Base-by-base conservation (phyloP, 192 early-diverging fungal genomes). In the Gaertneriomyces sp. region DNA sequence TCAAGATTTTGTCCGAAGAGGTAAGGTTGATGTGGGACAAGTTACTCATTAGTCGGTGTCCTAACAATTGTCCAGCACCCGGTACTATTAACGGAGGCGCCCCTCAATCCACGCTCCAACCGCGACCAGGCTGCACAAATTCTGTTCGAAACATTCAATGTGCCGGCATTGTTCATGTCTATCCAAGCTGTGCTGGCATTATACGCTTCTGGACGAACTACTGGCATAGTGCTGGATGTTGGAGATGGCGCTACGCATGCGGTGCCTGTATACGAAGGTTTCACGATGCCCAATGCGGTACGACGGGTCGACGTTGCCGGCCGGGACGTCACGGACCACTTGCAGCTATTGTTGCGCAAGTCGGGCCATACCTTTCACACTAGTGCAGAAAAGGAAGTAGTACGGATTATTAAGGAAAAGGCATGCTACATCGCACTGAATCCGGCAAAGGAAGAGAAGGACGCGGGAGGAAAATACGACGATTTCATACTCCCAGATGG, bases 141-240 rank as follows among this genome's bases (percentile, higher is more conserved):
- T 62, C 93, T 99, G 74, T 99, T 99, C 68, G 96, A 99, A 68
- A 99, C 95, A 1, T 99, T 99, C 78, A 99, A 99, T 53, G 93
- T 95, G 10, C 96, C 96, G 4, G 95, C 96, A 20, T 83, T 99
- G 45, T 98, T 93, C 78, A 88, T 93, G 43, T 95, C 93, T 49
- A 92, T 99, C 63, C 96, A 99, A 77, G 96, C 96, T 39, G 94
- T 99, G 4, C 85, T 99, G 47, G 91, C 93, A 67, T 86, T 99
- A 80, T 93, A 99, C 68, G 92, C 94, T 7, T 98, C 94, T 43
- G 96, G 96, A 52, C 84, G 95, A 69, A 99, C 96, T 11, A 99
- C 96, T 7, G 96, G 96, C 52, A 85, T 99, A 25, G 95, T 98
- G 10, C 80, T 99, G 16, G 95, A 99, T 71, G 87, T 92, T 6